Base-by-base conservation (phyloP, 129 eudicot species). In the Centella asiatica region DNA sequence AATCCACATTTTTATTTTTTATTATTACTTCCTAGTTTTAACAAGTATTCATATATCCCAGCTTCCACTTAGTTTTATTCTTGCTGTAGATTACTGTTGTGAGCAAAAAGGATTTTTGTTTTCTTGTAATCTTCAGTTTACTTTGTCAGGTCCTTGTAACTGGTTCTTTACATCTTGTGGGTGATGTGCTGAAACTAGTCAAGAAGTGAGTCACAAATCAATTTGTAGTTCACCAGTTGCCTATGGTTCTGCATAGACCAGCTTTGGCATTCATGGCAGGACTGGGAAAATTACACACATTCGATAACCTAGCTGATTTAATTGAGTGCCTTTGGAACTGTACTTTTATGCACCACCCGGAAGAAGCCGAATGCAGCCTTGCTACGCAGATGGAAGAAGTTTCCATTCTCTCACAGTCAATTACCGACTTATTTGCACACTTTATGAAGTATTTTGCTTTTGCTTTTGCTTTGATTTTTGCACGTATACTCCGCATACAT, bases 101-200 rank as follows among this genome's bases (percentile, higher is more conserved):
- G 57, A 51, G n/a, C n/a, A n/a, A n/a, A 2, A n/a, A 42, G 54
- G 25, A 7, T 8, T 32, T 18, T n/a, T 32, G 22, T 31, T 27
- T 15, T 2, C 10, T 5, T 55, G 13, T 28, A 55, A 23, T n/a
- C 20, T 64, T 44, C 63, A 34, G 23, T 68, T 60, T 47, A 37
- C 15, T 57, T 67, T 51, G 32, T 74, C 73, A 90, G 97, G 95
- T 90, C 50, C 80, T 90, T 59, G 97, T 90, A 53, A 90, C 94
- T 6, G 95, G 97, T 23, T 90, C 97, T 46, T 71, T 90, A 53
- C 97, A 90, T 83, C 79, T 90, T 46, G 79, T 90, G 37, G 97
- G 97, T 11, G 97, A 90, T 40, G 94, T 83, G 15, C 57, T 86
- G 72, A 79, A 84, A 65, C 42, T 90, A 69, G 77, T 81, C 64